These are phyloP conservation scores for Flaveria brownii DNA, from an alignment of 129 eudicot species.

Conservation along the genomic window DNA sequence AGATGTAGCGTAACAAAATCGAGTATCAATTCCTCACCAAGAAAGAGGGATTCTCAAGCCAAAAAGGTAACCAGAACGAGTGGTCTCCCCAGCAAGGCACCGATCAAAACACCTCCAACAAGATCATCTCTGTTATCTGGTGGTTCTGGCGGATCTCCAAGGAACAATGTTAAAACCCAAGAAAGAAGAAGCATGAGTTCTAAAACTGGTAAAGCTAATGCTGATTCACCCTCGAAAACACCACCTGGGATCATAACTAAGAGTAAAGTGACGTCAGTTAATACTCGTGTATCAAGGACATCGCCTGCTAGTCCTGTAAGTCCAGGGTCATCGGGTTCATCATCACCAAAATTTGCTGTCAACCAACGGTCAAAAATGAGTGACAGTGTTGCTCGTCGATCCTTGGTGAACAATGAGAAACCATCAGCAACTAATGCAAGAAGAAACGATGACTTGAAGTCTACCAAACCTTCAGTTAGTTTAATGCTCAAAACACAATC, in stretches of 20 bases:
- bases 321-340: constrained; percentile 32
- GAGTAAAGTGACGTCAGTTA: constrained; percentile 18
- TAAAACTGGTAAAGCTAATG: constrained; percentile 20
- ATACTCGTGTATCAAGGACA: constrained; percentile 21
- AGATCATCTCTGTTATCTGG: constrained; percentile 1
- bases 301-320: constrained; percentile 32
- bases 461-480: constrained; percentile 19
- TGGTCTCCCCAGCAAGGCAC: background rate
- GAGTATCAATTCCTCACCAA: constrained; percentile 25
- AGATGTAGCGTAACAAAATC: constrained; percentile 33
- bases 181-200: constrained; percentile 14
- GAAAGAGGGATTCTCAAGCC: constrained; percentile 28
- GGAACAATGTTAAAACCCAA: constrained; percentile 13
- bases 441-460: constrained; percentile 20
- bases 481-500: constrained; percentile 4
- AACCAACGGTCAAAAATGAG: constrained; percentile 22
- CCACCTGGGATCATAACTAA: constrained; percentile 23
- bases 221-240: constrained; percentile 29
- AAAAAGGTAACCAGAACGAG: constrained; percentile 12
- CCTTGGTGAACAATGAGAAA: constrained; percentile 17
- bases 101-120: background rate
- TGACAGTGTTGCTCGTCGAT: constrained; percentile 24
- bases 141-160: constrained; percentile 11
- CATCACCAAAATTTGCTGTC: constrained; percentile 12
- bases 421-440: constrained; percentile 12